Percentiles rank a stretch among this genome's conserved stretches.
phyloP scores from a whole-genome alignment of 1,284 basidiomycete genomes.

The Vanrija sp. region DNA sequence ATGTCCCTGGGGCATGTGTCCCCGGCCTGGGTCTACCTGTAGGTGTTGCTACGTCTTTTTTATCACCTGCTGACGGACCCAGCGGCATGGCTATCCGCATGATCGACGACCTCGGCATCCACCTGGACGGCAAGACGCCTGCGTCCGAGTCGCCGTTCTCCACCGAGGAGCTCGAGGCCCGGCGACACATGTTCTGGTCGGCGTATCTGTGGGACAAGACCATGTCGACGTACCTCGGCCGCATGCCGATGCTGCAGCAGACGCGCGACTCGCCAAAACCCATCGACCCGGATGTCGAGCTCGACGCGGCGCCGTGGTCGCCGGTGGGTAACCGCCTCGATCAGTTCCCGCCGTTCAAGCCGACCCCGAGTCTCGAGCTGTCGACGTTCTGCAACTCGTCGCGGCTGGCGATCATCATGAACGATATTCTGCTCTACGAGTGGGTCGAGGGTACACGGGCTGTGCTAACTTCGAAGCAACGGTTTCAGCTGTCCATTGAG shows the following conservation, averaged over 20 bases:
- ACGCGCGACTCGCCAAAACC: neutral
- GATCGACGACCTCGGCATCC: slow-evolving; percentile 22
- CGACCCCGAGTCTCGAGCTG: neutral
- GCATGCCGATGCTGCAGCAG: slow-evolving; percentile 4
- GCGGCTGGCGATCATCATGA: slow-evolving; percentile 1
- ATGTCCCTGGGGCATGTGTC: neutral
- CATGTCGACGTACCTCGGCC: slow-evolving; percentile 8
- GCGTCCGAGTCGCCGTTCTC: slow-evolving; percentile 3
- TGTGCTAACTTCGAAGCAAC: no score
- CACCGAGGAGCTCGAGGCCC: slow-evolving; percentile 9
- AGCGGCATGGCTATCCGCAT: slow-evolving; percentile 21
- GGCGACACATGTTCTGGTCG: slow-evolving; percentile 11
- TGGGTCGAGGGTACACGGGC: neutral
- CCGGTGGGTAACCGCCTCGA: neutral
- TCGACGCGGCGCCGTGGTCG: neutral
- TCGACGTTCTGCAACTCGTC: neutral
- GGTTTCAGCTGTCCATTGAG: no score
- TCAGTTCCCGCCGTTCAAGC: neutral
- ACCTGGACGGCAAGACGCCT: slow-evolving; percentile 8
- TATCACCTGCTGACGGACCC: neutral
- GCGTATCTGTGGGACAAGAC: slow-evolving; percentile 21
- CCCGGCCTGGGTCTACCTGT: slow-evolving; percentile 1
- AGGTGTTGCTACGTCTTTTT: neutral
- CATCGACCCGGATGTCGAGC: neutral
- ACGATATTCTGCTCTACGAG: slow-evolving; percentile 1